A percentile compares a stretch with the other conserved stretches of the same genome.
Evolutionary conservation across 768 basidiomycete species (phyloP).

Genomic region (Tulasnella sp.): DNA sequence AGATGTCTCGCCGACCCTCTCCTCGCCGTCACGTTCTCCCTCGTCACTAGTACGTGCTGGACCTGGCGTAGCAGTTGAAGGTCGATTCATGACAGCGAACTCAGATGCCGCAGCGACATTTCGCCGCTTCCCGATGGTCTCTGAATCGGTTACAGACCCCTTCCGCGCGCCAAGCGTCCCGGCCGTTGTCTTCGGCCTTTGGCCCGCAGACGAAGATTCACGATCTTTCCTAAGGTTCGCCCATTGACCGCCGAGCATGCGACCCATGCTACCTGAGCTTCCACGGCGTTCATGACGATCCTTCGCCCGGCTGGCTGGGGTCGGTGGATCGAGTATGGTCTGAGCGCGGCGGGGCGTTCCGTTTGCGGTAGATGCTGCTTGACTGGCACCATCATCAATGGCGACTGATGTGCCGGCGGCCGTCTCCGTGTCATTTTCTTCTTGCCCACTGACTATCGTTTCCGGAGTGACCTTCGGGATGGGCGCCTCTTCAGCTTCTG

Average conservation of each 20-base stretch:
- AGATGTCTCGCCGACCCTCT: slow-evolving; percentile 31
- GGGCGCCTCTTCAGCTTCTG: slow-evolving; percentile 22
- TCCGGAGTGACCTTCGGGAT: slow-evolving; percentile 13
- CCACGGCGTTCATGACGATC: slow-evolving; percentile 59
- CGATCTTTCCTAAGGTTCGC: slow-evolving; percentile 45
- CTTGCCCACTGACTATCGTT: neutral
- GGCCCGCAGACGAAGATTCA: slow-evolving; percentile 19
- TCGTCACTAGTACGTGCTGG: neutral
- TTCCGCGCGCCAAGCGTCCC: no score
- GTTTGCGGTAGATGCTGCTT: slow-evolving; percentile 27
- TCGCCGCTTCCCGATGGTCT: neutral
- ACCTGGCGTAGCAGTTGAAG: neutral
- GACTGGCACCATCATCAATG: slow-evolving; percentile 38
- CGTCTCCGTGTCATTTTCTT: neutral
- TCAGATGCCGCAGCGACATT: neutral
- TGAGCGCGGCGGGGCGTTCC: slow-evolving; percentile 62
- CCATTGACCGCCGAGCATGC: slow-evolving; percentile 35
- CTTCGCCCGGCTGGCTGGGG: slow-evolving; percentile 36
- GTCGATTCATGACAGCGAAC: neutral
- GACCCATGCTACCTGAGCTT: slow-evolving; percentile 54
- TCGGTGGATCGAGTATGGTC: slow-evolving; percentile 59
- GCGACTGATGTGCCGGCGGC: neutral
- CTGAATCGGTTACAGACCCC: no score
- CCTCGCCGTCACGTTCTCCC: neutral
- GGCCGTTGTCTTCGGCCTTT: no score